Percentiles rank a stretch among this genome's conserved stretches.
Conservation (phyloP, 2,329 filamentous ascomycete genomes). For the Arthroderma sp. region DNA sequence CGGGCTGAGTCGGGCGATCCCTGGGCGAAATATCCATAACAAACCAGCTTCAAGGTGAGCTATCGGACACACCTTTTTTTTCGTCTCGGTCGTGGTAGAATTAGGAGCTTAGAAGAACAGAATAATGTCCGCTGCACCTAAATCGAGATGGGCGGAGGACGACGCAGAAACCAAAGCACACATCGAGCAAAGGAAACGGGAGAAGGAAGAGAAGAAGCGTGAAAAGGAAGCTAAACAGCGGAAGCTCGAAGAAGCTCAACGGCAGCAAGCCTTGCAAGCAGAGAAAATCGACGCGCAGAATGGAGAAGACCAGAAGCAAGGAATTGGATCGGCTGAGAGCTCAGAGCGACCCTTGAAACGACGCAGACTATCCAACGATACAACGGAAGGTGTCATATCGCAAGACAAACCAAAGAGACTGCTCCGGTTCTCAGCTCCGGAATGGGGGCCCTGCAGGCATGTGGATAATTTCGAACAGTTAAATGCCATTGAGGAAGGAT, state of each 20-base stretch:
- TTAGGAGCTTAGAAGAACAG: no score
- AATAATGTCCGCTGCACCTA: slow-evolving; percentile 46
- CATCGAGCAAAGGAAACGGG: slow-evolving; percentile 53
- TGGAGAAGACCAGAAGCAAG: slow-evolving; percentile 4
- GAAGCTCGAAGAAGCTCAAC: slow-evolving; percentile 42
- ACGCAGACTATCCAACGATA: slow-evolving; percentile 46
- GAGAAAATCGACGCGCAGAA: background rate
- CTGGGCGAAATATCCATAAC: no score
- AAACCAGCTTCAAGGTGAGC: no score
- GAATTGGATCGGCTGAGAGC: slow-evolving; percentile 7
- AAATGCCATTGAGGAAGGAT: slow-evolving; percentile 95
- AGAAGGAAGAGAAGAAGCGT: slow-evolving; percentile 82
- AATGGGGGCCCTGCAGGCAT: slow-evolving; percentile 60
- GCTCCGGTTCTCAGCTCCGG: slow-evolving; percentile 55
- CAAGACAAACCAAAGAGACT: slow-evolving; percentile 39
- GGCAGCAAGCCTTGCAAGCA: slow-evolving; percentile 24
- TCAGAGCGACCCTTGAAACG: slow-evolving; percentile 42
- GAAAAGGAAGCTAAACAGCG: slow-evolving; percentile 70
- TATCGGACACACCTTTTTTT: no score
- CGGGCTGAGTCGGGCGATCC: no score
- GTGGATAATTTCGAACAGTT: slow-evolving; percentile 82
- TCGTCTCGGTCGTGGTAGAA: no score
- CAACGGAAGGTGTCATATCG: slow-evolving; percentile 12
- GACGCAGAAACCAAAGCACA: slow-evolving; percentile 67
- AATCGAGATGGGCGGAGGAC: slow-evolving; percentile 78